Evolutionary conservation across 441 rosid genomes (phyloP), one percentile per base, ranked within the genome.

Genomic region (Pelargonium australe): DNA sequence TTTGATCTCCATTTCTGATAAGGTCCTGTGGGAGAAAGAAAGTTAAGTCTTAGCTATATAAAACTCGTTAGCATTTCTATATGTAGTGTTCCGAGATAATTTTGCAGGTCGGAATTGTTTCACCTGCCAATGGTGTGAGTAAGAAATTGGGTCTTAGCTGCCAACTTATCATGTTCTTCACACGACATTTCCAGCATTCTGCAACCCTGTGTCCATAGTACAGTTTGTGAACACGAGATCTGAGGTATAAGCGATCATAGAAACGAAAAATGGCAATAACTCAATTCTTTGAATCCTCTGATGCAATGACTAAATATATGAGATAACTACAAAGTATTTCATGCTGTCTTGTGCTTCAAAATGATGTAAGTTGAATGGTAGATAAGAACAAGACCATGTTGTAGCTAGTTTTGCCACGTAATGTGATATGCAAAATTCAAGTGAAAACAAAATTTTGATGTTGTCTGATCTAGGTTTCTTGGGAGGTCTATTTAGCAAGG

Each of bases 141-240:
- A 45, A 85, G 73, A 71, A 79, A 82, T 67, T 85, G 86, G 70
- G 80, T 82, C 72, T 63, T 78, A 6, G 89, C 84, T 4, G 88
- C 88, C 28, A 73, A 6, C 70, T 53, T 79, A 65, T 88, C 88
- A 62, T 86, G 89, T 61, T 84, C 81, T 80, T 81, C 81, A 63
- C 86, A 86, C 12, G 85, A 79, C 87, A 85, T 86, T 79, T 88
- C 83, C 72, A 88, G 67, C 91, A 86, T 85, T 80, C 79, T 82
- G 78, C 90, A 85, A 3, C 91, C 86, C 85, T 86, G 78, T 55
- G 14, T 47, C 55, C 53, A 69, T 25, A 17, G 7, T 23, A 13
- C 7, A n/a, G 16, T 2, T 41, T 16, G 4, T n/a, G 13, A 47
- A 25, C 2, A 25, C 2, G 3, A 25, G 31, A 25, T 25, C 31